Evolutionary conservation across 1,284 basidiomycete species (phyloP).

Genomic region (Inonotus hispidus): DNA sequence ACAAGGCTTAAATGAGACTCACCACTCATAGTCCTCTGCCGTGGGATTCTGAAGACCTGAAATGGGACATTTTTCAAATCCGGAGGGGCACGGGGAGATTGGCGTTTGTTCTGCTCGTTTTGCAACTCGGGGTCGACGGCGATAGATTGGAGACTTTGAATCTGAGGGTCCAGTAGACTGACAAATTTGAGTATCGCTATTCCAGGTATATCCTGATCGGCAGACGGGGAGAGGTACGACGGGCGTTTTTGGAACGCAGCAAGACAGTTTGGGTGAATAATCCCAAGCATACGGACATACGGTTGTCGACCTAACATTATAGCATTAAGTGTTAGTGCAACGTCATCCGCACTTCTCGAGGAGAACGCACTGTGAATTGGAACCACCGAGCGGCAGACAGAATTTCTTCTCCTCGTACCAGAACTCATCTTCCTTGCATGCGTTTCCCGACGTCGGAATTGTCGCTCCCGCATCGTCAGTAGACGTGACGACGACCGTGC

Average conservation of each 20-base stretch:
- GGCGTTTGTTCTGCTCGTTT: not conserved
- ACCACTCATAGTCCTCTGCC: slow-evolving; percentile 28
- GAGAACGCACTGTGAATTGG: slow-evolving; percentile 4
- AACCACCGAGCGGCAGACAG: slow-evolving; percentile 17
- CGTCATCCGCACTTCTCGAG: not conserved
- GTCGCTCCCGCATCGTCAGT: not conserved
- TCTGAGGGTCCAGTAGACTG: slow-evolving; percentile 5
- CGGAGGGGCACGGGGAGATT: slow-evolving; percentile 27
- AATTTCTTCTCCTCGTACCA: slow-evolving; percentile 15
- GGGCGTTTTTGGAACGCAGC: slow-evolving; percentile 7
- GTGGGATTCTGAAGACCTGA: slow-evolving; percentile 16
- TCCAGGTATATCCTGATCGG: not conserved
- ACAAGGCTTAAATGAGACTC: not conserved
- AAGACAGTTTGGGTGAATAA: not conserved
- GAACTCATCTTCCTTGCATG: slow-evolving; percentile 12
- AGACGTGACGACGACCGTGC: not conserved
- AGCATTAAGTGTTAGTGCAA: not conserved
- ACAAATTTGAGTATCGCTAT: slow-evolving; percentile 20
- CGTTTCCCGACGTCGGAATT: not conserved
- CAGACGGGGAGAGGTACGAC: not conserved
- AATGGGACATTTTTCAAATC: slow-evolving; percentile 31
- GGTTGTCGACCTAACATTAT: not conserved
- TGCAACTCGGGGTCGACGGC: slow-evolving; percentile 18
- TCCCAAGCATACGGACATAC: slow-evolving; percentile 2
- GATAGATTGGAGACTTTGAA: slow-evolving; percentile 1